Evolutionary conservation across 306 rosid species (phyloP).

Genomic region (Abrus pulchellus): DNA sequence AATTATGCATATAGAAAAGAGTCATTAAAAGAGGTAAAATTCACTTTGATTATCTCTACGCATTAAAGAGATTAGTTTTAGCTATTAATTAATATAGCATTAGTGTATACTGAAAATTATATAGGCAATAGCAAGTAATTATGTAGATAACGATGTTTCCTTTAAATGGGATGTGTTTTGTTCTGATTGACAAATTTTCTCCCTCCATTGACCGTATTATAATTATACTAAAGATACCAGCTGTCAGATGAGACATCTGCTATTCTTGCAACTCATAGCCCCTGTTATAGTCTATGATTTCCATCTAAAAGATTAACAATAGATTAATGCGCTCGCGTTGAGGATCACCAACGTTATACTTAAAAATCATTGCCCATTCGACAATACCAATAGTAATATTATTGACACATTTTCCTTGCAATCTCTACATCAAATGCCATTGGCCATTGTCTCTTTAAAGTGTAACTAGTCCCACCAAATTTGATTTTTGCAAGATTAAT

Average conservation of each 20-base stretch:
- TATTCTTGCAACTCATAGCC: conserved; percentile 2
- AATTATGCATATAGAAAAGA: no score
- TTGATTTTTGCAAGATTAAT: conserved; percentile 13
- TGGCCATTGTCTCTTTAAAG: background rate
- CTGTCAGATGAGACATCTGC: conserved; percentile 19
- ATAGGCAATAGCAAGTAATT: no score
- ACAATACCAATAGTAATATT: background rate
- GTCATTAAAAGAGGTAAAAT: no score
- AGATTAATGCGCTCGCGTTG: conserved; percentile 5
- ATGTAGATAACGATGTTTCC: background rate
- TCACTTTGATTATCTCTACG: no score
- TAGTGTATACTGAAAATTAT: no score
- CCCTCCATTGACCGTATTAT: conserved; percentile 25
- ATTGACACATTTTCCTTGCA: background rate
- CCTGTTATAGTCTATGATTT: background rate
- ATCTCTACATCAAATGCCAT: background rate
- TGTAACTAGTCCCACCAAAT: conserved; percentile 14
- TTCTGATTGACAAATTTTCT: conserved; percentile 2
- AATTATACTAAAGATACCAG: background rate
- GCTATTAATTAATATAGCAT: no score
- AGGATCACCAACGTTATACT: background rate
- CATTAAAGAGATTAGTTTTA: no score
- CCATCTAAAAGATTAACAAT: background rate
- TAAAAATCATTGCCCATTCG: background rate
- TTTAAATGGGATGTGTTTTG: background rate